These are phyloP conservation scores for Ophiostoma perfectum DNA, from an alignment of 2,329 filamentous ascomycete genomes.

Conservation along the genomic window DNA sequence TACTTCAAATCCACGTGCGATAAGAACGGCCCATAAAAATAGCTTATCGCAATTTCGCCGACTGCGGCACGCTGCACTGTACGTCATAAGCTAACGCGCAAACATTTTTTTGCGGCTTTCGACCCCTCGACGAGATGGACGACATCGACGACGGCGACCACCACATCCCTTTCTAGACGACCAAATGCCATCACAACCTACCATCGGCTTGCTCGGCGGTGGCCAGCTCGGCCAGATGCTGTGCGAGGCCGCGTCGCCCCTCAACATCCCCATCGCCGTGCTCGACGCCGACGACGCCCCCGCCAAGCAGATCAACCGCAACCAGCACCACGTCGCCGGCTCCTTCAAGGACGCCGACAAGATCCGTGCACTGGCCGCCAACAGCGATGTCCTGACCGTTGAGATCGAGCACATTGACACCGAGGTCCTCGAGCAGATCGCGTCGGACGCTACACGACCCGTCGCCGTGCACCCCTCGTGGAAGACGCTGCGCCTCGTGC, in stretches of 20 bases:
- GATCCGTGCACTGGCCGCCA: constrained; percentile 70
- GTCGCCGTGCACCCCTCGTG: constrained; percentile 72
- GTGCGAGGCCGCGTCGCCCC: constrained; percentile 68
- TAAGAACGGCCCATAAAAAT: neutral
- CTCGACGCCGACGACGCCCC: constrained; percentile 72
- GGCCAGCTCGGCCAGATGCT: constrained; percentile 92
- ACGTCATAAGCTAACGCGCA: constrained; percentile 9
- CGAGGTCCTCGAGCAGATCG: constrained; percentile 79
- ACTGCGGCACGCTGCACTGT: constrained; percentile 1
- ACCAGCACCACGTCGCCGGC: constrained; percentile 68
- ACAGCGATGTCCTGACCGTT: constrained; percentile 77
- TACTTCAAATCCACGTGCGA: neutral
- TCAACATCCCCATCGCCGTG: constrained; percentile 73
- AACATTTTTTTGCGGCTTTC: neutral
- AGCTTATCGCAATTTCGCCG: neutral
- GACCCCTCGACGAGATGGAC: constrained; percentile 2
- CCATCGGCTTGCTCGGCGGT: constrained; percentile 49
- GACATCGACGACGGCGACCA: neutral
- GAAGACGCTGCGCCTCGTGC: constrained; percentile 80
- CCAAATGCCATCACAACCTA: constrained; percentile 9
- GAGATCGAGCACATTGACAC: constrained; percentile 96
- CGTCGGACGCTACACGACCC: constrained; percentile 49
- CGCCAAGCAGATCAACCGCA: constrained; percentile 71
- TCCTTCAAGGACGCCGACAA: constrained; percentile 81
- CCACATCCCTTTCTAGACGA: neutral